These are phyloP conservation scores for Cichorium intybus DNA, from an alignment of 140 eudicot genomes.

Conservation along the genomic window DNA sequence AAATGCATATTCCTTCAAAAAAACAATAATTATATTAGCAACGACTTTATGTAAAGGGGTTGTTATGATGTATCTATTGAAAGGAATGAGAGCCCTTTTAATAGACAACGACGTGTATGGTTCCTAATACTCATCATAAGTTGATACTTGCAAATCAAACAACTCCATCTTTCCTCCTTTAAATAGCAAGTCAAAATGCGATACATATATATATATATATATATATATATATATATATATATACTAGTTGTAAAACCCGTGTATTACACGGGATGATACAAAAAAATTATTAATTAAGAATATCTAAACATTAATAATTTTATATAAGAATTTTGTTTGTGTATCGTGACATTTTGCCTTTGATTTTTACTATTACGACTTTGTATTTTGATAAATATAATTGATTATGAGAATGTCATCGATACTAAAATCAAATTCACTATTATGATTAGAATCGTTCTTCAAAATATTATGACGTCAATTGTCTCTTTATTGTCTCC, in stretches of 20 bases:
- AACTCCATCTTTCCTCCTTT: conserved; percentile 9
- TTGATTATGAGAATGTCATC: too few relatives aligned
- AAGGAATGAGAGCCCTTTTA: conserved; percentile 12
- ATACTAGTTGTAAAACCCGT: background rate
- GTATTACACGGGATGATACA: too few relatives aligned
- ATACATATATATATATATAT: background rate
- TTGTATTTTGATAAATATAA: too few relatives aligned
- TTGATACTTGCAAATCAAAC: conserved; percentile 13
- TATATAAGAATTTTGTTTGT: too few relatives aligned
- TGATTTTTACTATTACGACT: too few relatives aligned
- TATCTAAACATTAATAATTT: too few relatives aligned
- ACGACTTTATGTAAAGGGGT: conserved; percentile 21
- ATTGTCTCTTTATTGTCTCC: too few relatives aligned
- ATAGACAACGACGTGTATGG: conserved; percentile 28
- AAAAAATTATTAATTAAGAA: too few relatives aligned
- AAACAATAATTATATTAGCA: background rate
- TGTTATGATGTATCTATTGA: conserved; percentile 28
- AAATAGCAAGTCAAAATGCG: conserved; percentile 13
- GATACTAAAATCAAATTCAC: too few relatives aligned
- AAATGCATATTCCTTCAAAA: background rate
- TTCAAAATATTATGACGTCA: too few relatives aligned
- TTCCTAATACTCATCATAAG: conserved; percentile 12
- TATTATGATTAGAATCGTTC: too few relatives aligned
- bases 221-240: background rate
- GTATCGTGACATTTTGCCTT: too few relatives aligned